Conservation (phyloP, 352 stramenopile species). For the Saprolegnia parasitica region DNA sequence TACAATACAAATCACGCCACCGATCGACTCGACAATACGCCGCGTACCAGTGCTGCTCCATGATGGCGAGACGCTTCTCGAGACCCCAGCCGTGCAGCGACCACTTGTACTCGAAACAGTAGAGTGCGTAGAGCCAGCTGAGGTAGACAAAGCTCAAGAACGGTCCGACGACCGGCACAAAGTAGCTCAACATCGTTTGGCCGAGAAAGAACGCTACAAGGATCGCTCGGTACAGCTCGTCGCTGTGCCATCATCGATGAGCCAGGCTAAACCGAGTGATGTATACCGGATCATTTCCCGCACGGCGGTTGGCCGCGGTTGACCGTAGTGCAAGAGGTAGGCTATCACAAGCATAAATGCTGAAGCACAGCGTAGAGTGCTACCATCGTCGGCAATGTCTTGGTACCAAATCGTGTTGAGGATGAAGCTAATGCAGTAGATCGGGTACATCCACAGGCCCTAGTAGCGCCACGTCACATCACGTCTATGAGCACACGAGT, state of each 20-base stretch:
- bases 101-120: slow-evolving; percentile 90
- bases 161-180: slow-evolving; percentile 70
- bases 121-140: slow-evolving; percentile 87
- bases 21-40: background rate
- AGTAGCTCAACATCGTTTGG: slow-evolving; percentile 78
- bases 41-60: slow-evolving; percentile 78
- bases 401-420: slow-evolving; percentile 90
- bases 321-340: slow-evolving; percentile 31
- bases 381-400: slow-evolving; percentile 85
- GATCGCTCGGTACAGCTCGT: slow-evolving; percentile 83
- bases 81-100: slow-evolving; percentile 81
- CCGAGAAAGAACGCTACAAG: slow-evolving; percentile 82
- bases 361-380: background rate
- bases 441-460: slow-evolving; percentile 87
- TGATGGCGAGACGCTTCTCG: slow-evolving; percentile 62
- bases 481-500: background rate
- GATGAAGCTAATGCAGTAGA: slow-evolving; percentile 90
- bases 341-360: slow-evolving; percentile 18
- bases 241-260: slow-evolving; percentile 32
- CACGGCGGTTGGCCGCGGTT: slow-evolving; percentile 65
- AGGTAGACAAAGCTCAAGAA: slow-evolving; percentile 78
- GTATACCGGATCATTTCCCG: slow-evolving; percentile 82
- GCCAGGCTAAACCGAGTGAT: background rate
- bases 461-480: slow-evolving; percentile 27
- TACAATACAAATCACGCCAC: slow-evolving; percentile 24